Evolutionary conservation across 441 rosid genomes (phyloP).

Genomic region (Dalechampia spathulata): DNA sequence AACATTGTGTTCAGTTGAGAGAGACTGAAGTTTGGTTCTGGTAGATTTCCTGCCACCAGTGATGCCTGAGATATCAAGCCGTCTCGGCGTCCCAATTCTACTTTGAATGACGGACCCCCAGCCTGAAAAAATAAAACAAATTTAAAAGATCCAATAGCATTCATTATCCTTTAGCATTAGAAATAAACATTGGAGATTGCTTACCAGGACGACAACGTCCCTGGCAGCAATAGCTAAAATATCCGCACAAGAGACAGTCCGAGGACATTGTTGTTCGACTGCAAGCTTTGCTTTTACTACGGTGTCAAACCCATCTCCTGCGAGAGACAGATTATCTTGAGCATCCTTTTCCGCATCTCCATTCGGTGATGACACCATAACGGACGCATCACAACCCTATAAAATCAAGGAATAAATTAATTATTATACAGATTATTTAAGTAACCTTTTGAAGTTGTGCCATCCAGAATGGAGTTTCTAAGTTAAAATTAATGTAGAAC

Average conservation of each 20-base stretch:
- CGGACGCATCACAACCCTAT: slow-evolving; percentile 75
- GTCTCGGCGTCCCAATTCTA: slow-evolving; percentile 77
- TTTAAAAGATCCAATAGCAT: too few relatives aligned
- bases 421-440: too few relatives aligned
- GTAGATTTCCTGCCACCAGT: slow-evolving; percentile 51
- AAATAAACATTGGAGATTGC: neutral
- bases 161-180: too few relatives aligned
- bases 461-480: too few relatives aligned
- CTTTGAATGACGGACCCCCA: slow-evolving; percentile 63
- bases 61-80: slow-evolving; percentile 56
- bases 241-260: slow-evolving; percentile 73
- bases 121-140: slow-evolving; percentile 52
- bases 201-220: slow-evolving; percentile 57
- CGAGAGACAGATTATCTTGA: slow-evolving; percentile 34
- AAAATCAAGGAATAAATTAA: too few relatives aligned
- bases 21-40: slow-evolving; percentile 48
- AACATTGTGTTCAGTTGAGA: slow-evolving; percentile 41
- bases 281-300: slow-evolving; percentile 63
- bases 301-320: slow-evolving; percentile 68
- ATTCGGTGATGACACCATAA: slow-evolving; percentile 46
- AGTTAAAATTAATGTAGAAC: too few relatives aligned
- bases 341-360: slow-evolving; percentile 65
- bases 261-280: slow-evolving; percentile 56
- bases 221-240: slow-evolving; percentile 75
- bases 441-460: too few relatives aligned